Evolutionary conservation across 2,329 filamentous ascomycete genomes (phyloP), one percentile per base, ranked within the genome.

Genomic region (Ophiobolus disseminans): DNA sequence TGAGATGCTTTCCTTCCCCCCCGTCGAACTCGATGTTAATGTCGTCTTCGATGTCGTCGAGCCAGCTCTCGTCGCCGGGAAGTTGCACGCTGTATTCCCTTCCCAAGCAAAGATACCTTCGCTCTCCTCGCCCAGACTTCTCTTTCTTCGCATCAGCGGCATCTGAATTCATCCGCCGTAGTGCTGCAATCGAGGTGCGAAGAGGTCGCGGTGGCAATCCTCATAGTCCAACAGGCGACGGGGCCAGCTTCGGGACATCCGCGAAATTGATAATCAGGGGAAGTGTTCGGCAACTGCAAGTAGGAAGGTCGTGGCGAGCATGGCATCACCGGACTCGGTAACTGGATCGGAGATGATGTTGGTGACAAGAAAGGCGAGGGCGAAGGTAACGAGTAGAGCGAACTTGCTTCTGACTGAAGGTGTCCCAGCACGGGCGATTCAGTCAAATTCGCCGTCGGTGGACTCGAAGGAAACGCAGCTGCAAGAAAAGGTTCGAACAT

Each of bases 161-260:
- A 42, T 77, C 75, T 20, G 70, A 74, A 54, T 78, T 77, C 75
- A 77, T 77, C 16, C 75, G 66, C 5, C 76, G 62, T 3, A 78
- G 63, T 14, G 70, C 49, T 66, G 65, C 52, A 32, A 76, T 73
- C 6, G 72, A 73, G 23, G 68, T 66, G 11, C 74, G 68, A 4
- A 78, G 57, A 10, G 69, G 68, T 43, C 68, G 68, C 1, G 70
- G 66, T 2, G 75, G 72, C 7, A 62, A 64, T 2, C 53, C 47
- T 36, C 74, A 70, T 0, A 75, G 75, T 1, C 66, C 66, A 13
- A 41, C 40, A 1, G 55, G 53, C 0, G 52, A 50, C 4, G 63
- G 62, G 0, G 35, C 20, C 1, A 71, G 58, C 1, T 45, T 56
- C 0, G 66, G 68, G 34, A 68, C 53, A 32, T 50, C 42, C 3